A percentile compares a stretch with the other conserved stretches of the same genome.
Evolutionary conservation across 2,329 filamentous ascomycete species (phyloP).

Genomic region (Hysterium pulicare): DNA sequence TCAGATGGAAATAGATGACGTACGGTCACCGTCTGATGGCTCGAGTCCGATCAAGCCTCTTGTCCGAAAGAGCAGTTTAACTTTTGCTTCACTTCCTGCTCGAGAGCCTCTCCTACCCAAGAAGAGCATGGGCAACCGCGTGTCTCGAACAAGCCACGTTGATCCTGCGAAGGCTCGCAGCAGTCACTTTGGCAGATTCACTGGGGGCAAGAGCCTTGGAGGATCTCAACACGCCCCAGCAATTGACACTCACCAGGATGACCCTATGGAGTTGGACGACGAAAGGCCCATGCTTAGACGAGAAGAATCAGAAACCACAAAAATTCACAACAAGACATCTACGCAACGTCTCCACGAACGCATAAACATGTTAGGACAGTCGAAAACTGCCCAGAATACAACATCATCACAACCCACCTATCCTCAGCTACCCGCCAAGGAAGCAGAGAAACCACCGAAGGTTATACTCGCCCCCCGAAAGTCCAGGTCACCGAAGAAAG

Average conservation of each 20-base stretch:
- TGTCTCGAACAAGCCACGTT: constrained; percentile 74
- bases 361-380: constrained; percentile 70
- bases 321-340: constrained; percentile 78
- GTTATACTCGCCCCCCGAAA: constrained; percentile 18
- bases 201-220: constrained; percentile 67
- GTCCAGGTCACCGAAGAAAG: not conserved
- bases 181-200: constrained; percentile 71
- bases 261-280: constrained; percentile 53
- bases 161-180: constrained; percentile 61
- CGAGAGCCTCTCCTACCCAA: constrained; percentile 82
- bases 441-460: constrained; percentile 20
- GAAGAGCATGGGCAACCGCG: constrained; percentile 71
- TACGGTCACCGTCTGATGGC: constrained; percentile 62
- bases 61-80: constrained; percentile 90
- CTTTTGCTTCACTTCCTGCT: constrained; percentile 88
- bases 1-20: constrained; percentile 47
- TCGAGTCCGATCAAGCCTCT: constrained; percentile 74
- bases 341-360: constrained; percentile 90
- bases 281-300: constrained; percentile 34
- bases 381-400: constrained; percentile 41
- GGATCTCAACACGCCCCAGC: constrained; percentile 33
- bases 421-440: constrained; percentile 34
- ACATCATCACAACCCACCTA: constrained; percentile 36
- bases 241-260: constrained; percentile 43
- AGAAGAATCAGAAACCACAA: constrained; percentile 52